Base-by-base conservation (phyloP, 768 basidiomycete species). In the Tubosaeta sp. region DNA sequence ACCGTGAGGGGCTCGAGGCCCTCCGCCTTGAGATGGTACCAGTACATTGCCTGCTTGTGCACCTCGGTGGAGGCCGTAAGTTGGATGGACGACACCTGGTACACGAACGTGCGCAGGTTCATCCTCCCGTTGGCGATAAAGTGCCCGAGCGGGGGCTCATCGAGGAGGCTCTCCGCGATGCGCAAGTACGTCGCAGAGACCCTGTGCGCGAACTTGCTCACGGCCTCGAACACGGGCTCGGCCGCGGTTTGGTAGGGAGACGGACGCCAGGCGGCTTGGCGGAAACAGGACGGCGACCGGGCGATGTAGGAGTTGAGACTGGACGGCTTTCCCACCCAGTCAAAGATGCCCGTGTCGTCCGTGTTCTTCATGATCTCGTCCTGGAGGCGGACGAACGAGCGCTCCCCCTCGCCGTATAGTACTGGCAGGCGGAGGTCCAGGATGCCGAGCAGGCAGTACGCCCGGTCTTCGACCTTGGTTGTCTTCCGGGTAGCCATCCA, bases 61-160 rank as follows among this genome's bases (percentile, higher is more conserved):
- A 53, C 45, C 45, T 56, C 49, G 12, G 35, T 25, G 35, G 58
- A 45, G 1, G 48, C 22, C 14, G 43, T 17, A 46, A 61, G 53
- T 4, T 48, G 5, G 7, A 63, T 46, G 6, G 59, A 56, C 8
- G 10, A 46, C 39, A 65, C 59, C 27, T 58, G 61, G 52, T 65
- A 53, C 39, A 60, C 60, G 31, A 65, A 68, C 35, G 43, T 41
- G 29, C 61, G 59, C 43, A 65, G 27, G 51, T 66, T 67, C 65
- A 67, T 67, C 52, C 59, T 50, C 22, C 64, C 64, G 19, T 65
- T 67, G 13, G 64, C 64, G 34, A 65, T 67, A 25, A 65, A 65
- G 48, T 66, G 64, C 25, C 63, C 65, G 5, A 64, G 63, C 8
- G 64, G 64, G 4, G 64, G 65, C 1, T 65, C 59, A 2, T 59